These are phyloP conservation scores for Rhodosporidiobolus sp. DNA, from an alignment of 768 basidiomycete genomes.

Conservation along the genomic window DNA sequence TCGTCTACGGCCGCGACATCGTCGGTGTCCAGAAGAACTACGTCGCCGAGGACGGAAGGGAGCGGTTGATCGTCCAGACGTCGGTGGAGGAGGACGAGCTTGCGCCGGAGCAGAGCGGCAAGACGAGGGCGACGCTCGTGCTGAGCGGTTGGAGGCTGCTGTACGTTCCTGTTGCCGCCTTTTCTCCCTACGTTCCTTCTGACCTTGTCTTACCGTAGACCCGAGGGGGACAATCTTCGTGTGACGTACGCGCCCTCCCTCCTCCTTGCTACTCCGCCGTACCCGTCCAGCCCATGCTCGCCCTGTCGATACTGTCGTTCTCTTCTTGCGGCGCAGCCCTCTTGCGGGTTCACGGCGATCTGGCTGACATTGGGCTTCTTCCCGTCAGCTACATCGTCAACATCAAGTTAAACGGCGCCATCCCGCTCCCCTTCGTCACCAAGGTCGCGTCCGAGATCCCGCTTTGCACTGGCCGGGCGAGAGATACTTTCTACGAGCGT, in stretches of 20 bases:
- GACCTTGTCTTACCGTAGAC: conserved; percentile 5
- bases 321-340: too few species aligned
- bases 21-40: conserved; percentile 32
- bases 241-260: conserved; percentile 9
- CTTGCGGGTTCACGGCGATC: too few species aligned
- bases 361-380: neutral
- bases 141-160: conserved; percentile 19
- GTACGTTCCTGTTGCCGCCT: neutral
- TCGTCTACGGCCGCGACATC: conserved; percentile 41
- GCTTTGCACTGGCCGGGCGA: conserved; percentile 26
- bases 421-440: conserved; percentile 29
- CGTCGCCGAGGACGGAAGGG: conserved; percentile 7
- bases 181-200: too few species aligned
- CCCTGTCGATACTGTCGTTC: too few species aligned
- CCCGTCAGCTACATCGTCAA: conserved; percentile 21
- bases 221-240: conserved; percentile 23
- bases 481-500: conserved; percentile 29
- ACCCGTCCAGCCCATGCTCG: too few species aligned
- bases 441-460: conserved; percentile 34
- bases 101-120: conserved; percentile 37
- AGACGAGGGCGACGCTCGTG: conserved; percentile 32
- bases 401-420: conserved; percentile 33
- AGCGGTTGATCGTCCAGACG: conserved; percentile 37
- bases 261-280: too few species aligned
- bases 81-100: conserved; percentile 24